Conservation (phyloP, 2,329 filamentous ascomycete species). For the Stemphylium beticola region DNA sequence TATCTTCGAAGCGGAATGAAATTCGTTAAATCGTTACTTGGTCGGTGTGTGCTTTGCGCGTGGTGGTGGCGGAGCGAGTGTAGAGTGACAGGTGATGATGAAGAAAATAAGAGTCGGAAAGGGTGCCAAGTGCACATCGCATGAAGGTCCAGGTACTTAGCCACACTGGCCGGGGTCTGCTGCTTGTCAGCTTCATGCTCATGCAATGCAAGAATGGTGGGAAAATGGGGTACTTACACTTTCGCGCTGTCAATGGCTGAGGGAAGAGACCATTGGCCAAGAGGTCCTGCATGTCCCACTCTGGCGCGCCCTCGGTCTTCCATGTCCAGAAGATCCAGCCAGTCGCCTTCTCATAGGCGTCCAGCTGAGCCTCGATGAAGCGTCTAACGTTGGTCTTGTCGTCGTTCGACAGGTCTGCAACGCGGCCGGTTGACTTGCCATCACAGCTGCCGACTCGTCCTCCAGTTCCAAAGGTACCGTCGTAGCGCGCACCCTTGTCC, state of each 20-base stretch:
- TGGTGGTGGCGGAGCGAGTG: slow-evolving; percentile 22
- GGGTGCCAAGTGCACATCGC: neutral
- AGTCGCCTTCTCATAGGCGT: slow-evolving; percentile 55
- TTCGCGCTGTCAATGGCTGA: slow-evolving; percentile 48
- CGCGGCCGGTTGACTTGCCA: slow-evolving; percentile 54
- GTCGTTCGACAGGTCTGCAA: slow-evolving; percentile 48
- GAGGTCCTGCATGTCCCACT: slow-evolving; percentile 57
- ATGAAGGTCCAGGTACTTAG: slow-evolving; percentile 21
- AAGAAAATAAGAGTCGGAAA: slow-evolving; percentile 19
- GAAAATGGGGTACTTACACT: slow-evolving; percentile 41
- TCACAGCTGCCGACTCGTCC: slow-evolving; percentile 52
- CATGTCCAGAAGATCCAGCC: slow-evolving; percentile 61
- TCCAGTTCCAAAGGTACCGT: slow-evolving; percentile 49
- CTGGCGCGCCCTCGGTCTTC: slow-evolving; percentile 58
- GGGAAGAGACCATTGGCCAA: slow-evolving; percentile 57
- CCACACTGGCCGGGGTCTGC: slow-evolving; percentile 47
- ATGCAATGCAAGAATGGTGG: neutral
- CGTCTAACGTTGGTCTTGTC: slow-evolving; percentile 53
- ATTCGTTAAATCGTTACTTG: slow-evolving; percentile 30
- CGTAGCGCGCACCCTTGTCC: slow-evolving; percentile 55
- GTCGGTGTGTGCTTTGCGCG: neutral
- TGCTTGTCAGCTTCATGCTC: slow-evolving; percentile 11
- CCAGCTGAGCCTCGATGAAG: slow-evolving; percentile 57
- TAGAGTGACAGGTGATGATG: slow-evolving; percentile 11
- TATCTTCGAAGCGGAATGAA: slow-evolving; percentile 32